Evolutionary conservation across 768 basidiomycete species (phyloP), one percentile per base, ranked within the genome.

Genomic region (Russula sp.): DNA sequence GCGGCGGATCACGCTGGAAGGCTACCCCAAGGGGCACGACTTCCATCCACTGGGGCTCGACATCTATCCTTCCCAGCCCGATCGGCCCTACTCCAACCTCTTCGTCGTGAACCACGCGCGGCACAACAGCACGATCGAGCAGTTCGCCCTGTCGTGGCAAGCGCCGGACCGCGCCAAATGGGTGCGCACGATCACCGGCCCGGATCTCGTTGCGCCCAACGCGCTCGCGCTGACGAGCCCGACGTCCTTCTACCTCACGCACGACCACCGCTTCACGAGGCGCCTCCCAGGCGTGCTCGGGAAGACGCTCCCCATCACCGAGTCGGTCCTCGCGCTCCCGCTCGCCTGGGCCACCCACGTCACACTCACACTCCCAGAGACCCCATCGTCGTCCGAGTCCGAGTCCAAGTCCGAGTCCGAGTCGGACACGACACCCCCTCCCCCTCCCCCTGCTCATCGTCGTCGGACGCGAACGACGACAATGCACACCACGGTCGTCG

Each of bases 1-100:
- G 1, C 73, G 74, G 25, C 79, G 75, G 13, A 65, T 87, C 39
- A 64, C 73, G 1, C 68, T 89, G 38, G 68, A 73, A 20, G 77
- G 77, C 7, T 88, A 83, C 66, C 88, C 87, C 0, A 60, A 71
- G 14, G 68, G 60, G 1, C 82, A 85, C 67, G 81, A 84, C 66
- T 90, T 89, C 67, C 88, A 90, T 66, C 88, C 88, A 0, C 78
- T 90, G 3, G 88, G 87, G 1, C 68, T 85, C 54, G 86, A 81
- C 35, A 68, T 83, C 2, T 83, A 78, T 67, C 83, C 82, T 5
- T 84, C 83, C 0, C 69, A 72, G 63, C 67, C 70, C 9, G 78
- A 80, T 2, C 0, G 46, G 20, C 75, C 79, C 51, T 51, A 75
- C 5, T 85, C 84, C 51, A 80, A 80, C 66, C 74, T 89, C 51